phyloP scores from a whole-genome alignment of 2,329 filamentous ascomycete genomes.

The Paecilomyces fulvus region DNA sequence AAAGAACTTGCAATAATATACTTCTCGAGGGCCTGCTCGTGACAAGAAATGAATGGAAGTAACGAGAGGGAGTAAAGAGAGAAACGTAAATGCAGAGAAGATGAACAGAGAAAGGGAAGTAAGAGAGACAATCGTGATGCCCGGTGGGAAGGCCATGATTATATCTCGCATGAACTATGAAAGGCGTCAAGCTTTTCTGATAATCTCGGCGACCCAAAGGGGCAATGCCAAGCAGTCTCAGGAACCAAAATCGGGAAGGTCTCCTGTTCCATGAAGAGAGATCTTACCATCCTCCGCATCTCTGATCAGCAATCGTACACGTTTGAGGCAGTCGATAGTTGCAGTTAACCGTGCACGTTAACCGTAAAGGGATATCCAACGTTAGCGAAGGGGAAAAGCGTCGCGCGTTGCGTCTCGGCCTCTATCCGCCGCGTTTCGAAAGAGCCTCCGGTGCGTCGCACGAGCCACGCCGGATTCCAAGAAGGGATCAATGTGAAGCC shows the following conservation, averaged over 20 bases:
- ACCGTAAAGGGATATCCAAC: constrained; percentile 5
- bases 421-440: constrained; percentile 7
- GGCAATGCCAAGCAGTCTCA: not conserved
- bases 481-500: not conserved
- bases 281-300: not conserved
- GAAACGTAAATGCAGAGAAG: constrained; percentile 4
- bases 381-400: constrained; percentile 10
- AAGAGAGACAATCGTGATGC: constrained; percentile 16
- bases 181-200: not conserved
- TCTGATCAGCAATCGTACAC: not conserved
- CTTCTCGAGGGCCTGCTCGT: constrained; percentile 32
- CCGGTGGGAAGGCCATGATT: constrained; percentile 25
- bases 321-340: constrained; percentile 11
- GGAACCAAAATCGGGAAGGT: not conserved
- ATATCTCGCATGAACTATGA: constrained; percentile 29
- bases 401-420: constrained; percentile 9
- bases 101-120: constrained; percentile 4
- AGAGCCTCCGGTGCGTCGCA: constrained; percentile 1
- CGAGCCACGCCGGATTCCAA: not conserved
- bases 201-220: constrained; percentile 1
- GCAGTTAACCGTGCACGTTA: not conserved
- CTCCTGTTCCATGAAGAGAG: not conserved
- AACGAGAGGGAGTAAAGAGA: constrained; percentile 11
- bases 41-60: constrained; percentile 15
- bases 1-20: constrained; percentile 21